phyloP scores from a whole-genome alignment of 2,329 filamentous ascomycete genomes.

The Pestalotiopsis sp. region DNA sequence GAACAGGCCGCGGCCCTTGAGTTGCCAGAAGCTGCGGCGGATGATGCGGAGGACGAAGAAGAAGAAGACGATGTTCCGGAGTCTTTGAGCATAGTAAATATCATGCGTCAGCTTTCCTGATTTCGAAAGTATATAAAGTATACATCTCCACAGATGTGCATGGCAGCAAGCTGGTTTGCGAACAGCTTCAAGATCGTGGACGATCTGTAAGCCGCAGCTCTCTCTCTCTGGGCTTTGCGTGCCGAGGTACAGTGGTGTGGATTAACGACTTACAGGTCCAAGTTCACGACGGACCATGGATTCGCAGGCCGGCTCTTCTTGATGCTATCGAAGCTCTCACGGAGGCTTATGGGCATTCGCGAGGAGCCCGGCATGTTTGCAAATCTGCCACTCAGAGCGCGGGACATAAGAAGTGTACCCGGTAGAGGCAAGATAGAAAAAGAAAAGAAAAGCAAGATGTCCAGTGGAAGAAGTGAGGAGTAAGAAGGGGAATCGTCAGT shows the following conservation, averaged over 20 bases:
- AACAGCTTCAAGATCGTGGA: background rate
- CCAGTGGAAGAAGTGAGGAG: background rate
- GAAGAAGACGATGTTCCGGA: conserved; percentile 87
- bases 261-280: conserved; percentile 67
- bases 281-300: conserved; percentile 63
- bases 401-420: conserved; percentile 4
- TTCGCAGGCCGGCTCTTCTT: conserved; percentile 59
- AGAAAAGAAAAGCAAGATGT: background rate
- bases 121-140: background rate
- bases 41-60: conserved; percentile 85
- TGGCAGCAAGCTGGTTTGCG: background rate
- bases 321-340: conserved; percentile 66
- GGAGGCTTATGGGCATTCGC: conserved; percentile 71
- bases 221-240: background rate
- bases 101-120: background rate
- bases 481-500: background rate
- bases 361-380: conserved; percentile 66
- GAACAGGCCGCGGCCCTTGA: conserved; percentile 85
- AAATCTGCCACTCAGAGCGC: background rate
- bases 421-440: background rate
- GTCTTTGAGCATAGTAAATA: conserved; percentile 33
- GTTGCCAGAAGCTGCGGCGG: conserved; percentile 78
- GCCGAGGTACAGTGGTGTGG: conserved; percentile 9
- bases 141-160: background rate
- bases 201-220: background rate